Percentiles rank a stretch among this genome's conserved stretches.
phyloP scores from a whole-genome alignment of 192 early-diverging fungal species.

The Paraglomus brasilianum region DNA sequence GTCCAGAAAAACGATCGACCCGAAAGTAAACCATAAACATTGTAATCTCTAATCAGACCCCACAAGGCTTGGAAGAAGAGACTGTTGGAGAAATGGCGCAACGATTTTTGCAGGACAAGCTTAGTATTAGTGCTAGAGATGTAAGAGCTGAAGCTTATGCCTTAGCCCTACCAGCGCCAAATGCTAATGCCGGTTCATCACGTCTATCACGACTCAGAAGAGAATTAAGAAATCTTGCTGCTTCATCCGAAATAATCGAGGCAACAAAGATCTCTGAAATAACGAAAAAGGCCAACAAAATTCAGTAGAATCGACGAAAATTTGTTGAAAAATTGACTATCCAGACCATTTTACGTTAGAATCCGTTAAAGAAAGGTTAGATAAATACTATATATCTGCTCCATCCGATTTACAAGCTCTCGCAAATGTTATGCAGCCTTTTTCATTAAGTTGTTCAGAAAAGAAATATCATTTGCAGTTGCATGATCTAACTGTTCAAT shows the following conservation, averaged over 20 bases:
- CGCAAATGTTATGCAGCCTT: conserved; percentile 18
- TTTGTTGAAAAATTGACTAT: conserved; percentile 8
- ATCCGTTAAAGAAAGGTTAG: conserved; percentile 20
- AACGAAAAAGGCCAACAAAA: conserved; percentile 1
- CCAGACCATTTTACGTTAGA: conserved; percentile 15
- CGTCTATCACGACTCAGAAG: conserved; percentile 8
- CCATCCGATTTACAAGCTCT: conserved; percentile 11
- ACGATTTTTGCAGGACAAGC: neutral
- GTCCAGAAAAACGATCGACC: neutral
- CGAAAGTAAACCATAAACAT: neutral
- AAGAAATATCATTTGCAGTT: too few species aligned
- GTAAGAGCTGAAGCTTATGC: conserved; percentile 13
- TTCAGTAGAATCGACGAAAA: neutral
- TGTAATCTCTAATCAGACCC: neutral
- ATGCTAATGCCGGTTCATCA: conserved; percentile 18
- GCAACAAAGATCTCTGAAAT: conserved; percentile 17
- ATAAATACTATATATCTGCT: conserved; percentile 7
- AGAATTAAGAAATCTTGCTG: conserved; percentile 11
- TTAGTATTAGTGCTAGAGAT: conserved; percentile 4
- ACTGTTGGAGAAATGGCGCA: conserved; percentile 12
- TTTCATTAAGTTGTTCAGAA: too few species aligned
- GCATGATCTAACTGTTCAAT: too few species aligned
- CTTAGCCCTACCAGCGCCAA: conserved; percentile 6
- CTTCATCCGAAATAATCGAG: conserved; percentile 5
- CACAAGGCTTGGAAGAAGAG: too few species aligned